A percentile compares a stretch with the other conserved stretches of the same genome.
Evolutionary conservation across 306 rosid genomes (phyloP).

Genomic region (Begonia loranthoides): DNA sequence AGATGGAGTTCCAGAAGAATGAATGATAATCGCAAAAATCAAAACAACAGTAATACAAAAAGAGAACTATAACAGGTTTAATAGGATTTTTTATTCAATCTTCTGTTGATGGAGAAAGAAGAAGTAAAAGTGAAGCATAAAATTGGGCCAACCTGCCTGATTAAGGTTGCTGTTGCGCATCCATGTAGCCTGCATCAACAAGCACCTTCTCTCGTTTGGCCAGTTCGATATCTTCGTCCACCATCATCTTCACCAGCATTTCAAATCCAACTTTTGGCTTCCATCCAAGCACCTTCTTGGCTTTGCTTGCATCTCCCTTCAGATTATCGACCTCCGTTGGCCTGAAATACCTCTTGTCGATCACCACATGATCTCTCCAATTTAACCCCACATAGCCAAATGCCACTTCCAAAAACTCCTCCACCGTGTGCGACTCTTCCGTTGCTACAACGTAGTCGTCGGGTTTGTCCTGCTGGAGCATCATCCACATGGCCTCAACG

Average conservation of each 20-base stretch:
- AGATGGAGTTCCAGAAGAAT: too few species aligned
- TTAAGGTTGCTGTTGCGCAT: constrained; percentile 97
- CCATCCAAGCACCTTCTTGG: constrained; percentile 80
- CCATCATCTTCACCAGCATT: constrained; percentile 94
- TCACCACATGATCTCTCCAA: constrained; percentile 81
- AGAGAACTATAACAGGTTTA: not conserved
- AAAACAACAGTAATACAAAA: not conserved
- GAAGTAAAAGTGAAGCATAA: constrained; percentile 3
- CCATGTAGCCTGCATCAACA: constrained; percentile 96
- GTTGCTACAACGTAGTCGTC: constrained; percentile 96
- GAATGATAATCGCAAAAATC: too few species aligned
- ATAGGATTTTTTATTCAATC: not conserved
- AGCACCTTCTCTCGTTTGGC: constrained; percentile 96
- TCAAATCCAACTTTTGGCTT: constrained; percentile 83
- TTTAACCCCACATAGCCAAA: constrained; percentile 74
- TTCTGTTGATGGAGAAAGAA: not conserved
- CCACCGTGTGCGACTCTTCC: constrained; percentile 88
- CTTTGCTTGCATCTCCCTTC: constrained; percentile 73
- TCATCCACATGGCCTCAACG: constrained; percentile 99
- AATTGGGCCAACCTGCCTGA: not conserved
- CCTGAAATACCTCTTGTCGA: constrained; percentile 78
- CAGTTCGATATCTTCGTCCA: constrained; percentile 70
- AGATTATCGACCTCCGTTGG: constrained; percentile 92
- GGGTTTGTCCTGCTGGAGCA: constrained; percentile 91
- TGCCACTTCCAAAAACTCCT: constrained; percentile 76